These are phyloP conservation scores for Dispira simplex DNA, from an alignment of 192 early-diverging fungal species.

Conservation along the genomic window DNA sequence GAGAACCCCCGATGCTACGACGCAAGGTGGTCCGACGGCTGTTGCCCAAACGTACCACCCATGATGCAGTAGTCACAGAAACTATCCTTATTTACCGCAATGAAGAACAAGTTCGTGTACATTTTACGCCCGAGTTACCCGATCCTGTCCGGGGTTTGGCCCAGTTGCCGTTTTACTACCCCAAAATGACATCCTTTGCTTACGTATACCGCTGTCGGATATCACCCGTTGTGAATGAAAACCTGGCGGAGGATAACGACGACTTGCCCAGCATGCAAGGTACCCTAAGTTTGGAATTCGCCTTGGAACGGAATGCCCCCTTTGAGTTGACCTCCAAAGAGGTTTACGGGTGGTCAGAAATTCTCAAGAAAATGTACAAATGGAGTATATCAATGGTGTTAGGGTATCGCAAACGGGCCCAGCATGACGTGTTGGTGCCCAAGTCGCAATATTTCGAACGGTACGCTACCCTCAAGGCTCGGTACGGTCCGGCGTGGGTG, in stretches of 20 bases:
- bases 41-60: conserved; percentile 24
- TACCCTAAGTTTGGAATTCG: conserved; percentile 16
- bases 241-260: conserved; percentile 7
- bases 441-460: conserved; percentile 48
- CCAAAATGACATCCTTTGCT: conserved; percentile 13
- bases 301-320: conserved; percentile 11
- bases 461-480: conserved; percentile 49
- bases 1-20: background rate
- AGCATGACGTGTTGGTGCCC: conserved; percentile 51
- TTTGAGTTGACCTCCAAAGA: conserved; percentile 21
- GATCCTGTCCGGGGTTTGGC: background rate
- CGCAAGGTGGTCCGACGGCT: conserved; percentile 17
- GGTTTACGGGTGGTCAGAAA: conserved; percentile 37
- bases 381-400: conserved; percentile 53
- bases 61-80: conserved; percentile 20
- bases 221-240: conserved; percentile 2
- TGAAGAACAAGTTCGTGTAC: background rate
- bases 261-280: background rate
- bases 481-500: conserved; percentile 48
- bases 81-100: conserved; percentile 16
- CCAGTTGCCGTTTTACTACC: conserved; percentile 30
- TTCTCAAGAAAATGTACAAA: conserved; percentile 55
- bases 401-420: conserved; percentile 55
- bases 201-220: background rate
- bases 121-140: background rate